A percentile compares a stretch with the other conserved stretches of the same genome.
Conservation (phyloP, 2,329 filamentous ascomycete genomes). For the Ophiosphaerella narmari region DNA sequence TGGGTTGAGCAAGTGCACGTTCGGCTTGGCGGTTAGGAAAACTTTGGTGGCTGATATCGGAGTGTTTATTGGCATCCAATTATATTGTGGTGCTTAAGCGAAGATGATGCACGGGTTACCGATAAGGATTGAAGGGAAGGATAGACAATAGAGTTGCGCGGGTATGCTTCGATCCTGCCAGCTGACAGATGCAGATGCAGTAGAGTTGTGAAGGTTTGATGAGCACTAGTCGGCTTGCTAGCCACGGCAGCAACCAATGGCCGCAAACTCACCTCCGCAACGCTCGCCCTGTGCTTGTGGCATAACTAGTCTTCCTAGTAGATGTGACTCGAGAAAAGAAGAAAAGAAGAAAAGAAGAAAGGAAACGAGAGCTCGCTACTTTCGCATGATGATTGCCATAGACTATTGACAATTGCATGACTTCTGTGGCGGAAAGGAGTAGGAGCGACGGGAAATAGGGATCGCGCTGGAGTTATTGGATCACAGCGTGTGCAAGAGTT, state of each 20-base stretch:
- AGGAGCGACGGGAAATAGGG: no score
- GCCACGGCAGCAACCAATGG: background rate
- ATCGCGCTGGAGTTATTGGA: no score
- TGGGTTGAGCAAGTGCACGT: background rate
- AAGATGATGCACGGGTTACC: background rate
- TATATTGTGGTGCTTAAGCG: no score
- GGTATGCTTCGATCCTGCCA: background rate
- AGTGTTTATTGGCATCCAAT: no score
- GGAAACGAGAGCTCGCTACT: background rate
- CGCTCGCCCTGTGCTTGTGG: background rate
- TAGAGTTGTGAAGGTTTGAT: conserved; percentile 4
- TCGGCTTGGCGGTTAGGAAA: background rate
- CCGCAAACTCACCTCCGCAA: background rate
- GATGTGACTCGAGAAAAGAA: background rate
- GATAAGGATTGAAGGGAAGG: background rate
- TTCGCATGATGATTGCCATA: background rate
- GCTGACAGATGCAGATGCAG: background rate
- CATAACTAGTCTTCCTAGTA: background rate
- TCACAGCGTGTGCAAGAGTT: no score
- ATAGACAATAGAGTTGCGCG: background rate
- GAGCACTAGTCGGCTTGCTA: background rate
- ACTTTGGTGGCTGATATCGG: background rate
- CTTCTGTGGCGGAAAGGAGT: no score
- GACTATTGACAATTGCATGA: background rate
- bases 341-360: background rate